Percentiles rank a stretch among this genome's conserved stretches.
These are phyloP conservation scores for Penicillium brevicompactum DNA, from an alignment of 2,329 filamentous ascomycete species.

Conservation along the genomic window DNA sequence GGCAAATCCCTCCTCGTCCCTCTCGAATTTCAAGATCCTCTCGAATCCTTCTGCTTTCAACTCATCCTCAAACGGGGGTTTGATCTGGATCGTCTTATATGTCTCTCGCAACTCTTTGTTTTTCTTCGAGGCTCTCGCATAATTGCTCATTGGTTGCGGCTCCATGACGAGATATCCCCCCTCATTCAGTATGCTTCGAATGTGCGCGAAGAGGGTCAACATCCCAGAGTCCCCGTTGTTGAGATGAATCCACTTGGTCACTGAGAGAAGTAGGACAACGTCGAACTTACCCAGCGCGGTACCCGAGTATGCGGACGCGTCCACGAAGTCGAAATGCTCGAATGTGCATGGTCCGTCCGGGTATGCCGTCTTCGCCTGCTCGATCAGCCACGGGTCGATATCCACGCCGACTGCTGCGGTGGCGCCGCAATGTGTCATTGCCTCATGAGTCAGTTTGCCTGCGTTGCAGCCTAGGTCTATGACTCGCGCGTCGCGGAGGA, in stretches of 20 bases:
- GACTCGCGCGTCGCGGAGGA: conserved; percentile 26
- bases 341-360: conserved; percentile 29
- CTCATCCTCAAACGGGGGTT: conserved; percentile 25
- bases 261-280: conserved; percentile 26
- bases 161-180: conserved; percentile 29
- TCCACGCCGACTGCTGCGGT: conserved; percentile 25
- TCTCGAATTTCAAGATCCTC: conserved; percentile 23
- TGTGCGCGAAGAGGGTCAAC: conserved; percentile 25
- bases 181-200: conserved; percentile 24
- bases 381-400: conserved; percentile 28
- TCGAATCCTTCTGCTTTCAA: conserved; percentile 26
- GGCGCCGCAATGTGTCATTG: conserved; percentile 24
- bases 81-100: conserved; percentile 27
- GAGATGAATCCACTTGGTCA: conserved; percentile 29
- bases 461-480: conserved; percentile 29
- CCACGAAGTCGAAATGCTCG: conserved; percentile 27
- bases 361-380: conserved; percentile 26
- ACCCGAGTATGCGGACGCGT: conserved; percentile 24
- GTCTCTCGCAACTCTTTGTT: conserved; percentile 30
- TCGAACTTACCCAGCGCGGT: conserved; percentile 28
- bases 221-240: conserved; percentile 26
- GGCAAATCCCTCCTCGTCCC: conserved; percentile 28
- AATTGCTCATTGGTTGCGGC: conserved; percentile 31
- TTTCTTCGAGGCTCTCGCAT: conserved; percentile 26
- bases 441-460: conserved; percentile 28